These are phyloP conservation scores for Musa beccarii DNA, from an alignment of 176 grass and related monocot genomes.

Conservation along the genomic window DNA sequence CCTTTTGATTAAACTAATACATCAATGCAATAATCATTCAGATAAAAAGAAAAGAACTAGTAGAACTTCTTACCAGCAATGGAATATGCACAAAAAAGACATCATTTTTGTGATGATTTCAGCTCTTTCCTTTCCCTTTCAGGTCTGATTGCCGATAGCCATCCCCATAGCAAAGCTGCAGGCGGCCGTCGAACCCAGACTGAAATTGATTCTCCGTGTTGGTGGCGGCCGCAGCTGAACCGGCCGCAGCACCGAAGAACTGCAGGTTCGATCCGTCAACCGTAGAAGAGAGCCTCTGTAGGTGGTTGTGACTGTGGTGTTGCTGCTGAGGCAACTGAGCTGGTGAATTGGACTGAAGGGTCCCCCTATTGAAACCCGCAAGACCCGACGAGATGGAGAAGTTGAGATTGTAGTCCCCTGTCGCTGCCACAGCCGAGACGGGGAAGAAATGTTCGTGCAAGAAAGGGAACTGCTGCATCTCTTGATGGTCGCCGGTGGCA, in stretches of 20 bases:
- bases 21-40: too few relatives aligned
- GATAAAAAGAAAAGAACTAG: too few relatives aligned
- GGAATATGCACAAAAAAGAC: background rate
- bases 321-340: conserved; percentile 28
- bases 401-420: conserved; percentile 64
- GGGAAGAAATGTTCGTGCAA: conserved; percentile 26
- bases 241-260: conserved; percentile 35
- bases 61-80: background rate
- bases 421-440: conserved; percentile 25
- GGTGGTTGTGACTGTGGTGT: conserved; percentile 38
- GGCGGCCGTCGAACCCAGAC: conserved; percentile 26
- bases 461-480: conserved; percentile 51
- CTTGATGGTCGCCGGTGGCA: conserved; percentile 19
- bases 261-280: conserved; percentile 55
- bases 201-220: conserved; percentile 26
- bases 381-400: conserved; percentile 72
- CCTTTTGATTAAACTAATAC: background rate
- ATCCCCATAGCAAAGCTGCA: conserved; percentile 52
- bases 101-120: conserved; percentile 5
- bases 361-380: conserved; percentile 75
- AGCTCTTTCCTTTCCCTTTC: conserved; percentile 76
- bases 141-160: conserved; percentile 41
- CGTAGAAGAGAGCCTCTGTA: conserved; percentile 41
- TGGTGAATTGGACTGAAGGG: conserved; percentile 98
- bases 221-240: conserved; percentile 13